Evolutionary conservation across 1,139 yeast species (phyloP).

Genomic region (Hansenula lynferdii): DNA sequence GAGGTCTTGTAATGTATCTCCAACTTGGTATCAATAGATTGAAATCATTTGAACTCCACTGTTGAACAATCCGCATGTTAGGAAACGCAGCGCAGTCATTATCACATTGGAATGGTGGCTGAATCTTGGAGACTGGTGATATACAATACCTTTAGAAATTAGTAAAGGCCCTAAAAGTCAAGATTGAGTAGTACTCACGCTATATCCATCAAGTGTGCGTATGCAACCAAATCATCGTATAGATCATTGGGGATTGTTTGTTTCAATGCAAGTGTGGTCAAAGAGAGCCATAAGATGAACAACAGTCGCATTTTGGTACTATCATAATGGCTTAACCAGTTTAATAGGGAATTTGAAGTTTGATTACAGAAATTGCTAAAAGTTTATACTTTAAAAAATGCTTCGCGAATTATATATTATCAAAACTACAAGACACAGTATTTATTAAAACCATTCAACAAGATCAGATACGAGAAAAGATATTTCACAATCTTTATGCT

Average conservation of each 20-base stretch:
- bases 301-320: too few relatives aligned
- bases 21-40: slow-evolving; percentile 13
- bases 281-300: background rate
- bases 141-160: slow-evolving; percentile 33
- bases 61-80: slow-evolving; percentile 37
- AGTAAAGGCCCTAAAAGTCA: too few relatives aligned
- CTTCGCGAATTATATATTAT: too few relatives aligned
- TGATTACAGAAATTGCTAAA: too few relatives aligned
- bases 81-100: slow-evolving; percentile 38
- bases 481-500: too few relatives aligned
- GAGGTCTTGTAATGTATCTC: slow-evolving; percentile 31
- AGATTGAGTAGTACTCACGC: too few relatives aligned
- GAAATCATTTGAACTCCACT: slow-evolving; percentile 37
- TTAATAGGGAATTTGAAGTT: too few relatives aligned
- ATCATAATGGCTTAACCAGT: too few relatives aligned
- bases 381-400: too few relatives aligned
- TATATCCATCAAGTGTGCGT: slow-evolving; percentile 44
- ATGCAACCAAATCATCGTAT: slow-evolving; percentile 9
- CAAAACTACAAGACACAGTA: too few relatives aligned
- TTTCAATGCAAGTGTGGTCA: background rate
- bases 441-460: too few relatives aligned
- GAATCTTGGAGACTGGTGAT: slow-evolving; percentile 31
- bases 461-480: too few relatives aligned
- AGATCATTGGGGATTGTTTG: slow-evolving; percentile 6
- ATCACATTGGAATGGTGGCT: slow-evolving; percentile 42